Conservation (phyloP, 208 protist species). For the Kentomonas sorsogonicus region DNA sequence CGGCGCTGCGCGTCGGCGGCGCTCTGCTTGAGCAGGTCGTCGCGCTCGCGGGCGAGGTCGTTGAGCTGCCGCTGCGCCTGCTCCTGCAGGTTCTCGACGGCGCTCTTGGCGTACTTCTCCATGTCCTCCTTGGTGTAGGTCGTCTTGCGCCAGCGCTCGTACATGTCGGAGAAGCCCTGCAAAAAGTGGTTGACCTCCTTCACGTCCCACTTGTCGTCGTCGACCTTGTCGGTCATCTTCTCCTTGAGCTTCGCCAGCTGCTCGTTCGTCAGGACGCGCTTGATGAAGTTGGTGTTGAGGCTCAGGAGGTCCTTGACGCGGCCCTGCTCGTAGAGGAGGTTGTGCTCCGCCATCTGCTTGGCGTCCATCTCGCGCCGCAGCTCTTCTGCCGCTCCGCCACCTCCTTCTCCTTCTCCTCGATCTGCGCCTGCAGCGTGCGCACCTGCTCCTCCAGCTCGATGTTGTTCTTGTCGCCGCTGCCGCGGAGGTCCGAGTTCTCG, state of each 20-base stretch:
- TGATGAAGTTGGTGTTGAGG: conserved; percentile 80
- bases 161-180: conserved; percentile 63
- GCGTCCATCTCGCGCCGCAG: conserved; percentile 48
- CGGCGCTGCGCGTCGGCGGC: conserved; percentile 68
- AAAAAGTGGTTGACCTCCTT: conserved; percentile 84
- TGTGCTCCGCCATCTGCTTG: conserved; percentile 52
- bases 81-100: conserved; percentile 50
- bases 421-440: conserved; percentile 53
- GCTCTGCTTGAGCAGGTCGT: conserved; percentile 61
- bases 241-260: conserved; percentile 54
- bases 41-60: conserved; percentile 50
- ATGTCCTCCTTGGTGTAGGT: conserved; percentile 86
- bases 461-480: conserved; percentile 69
- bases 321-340: conserved; percentile 54
- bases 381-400: conserved; percentile 60
- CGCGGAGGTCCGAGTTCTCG: conserved; percentile 76
- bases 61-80: conserved; percentile 69
- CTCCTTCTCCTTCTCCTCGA: conserved; percentile 63
- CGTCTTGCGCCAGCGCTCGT: conserved; percentile 66
- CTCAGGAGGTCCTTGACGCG: conserved; percentile 64
- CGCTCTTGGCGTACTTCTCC: conserved; percentile 74
- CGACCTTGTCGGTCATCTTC: conserved; percentile 58
- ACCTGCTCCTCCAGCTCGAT: conserved; percentile 81
- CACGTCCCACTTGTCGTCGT: conserved; percentile 73
- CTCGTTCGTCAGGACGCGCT: conserved; percentile 75